Evolutionary conservation across 2,329 filamentous ascomycete genomes (phyloP), one percentile per base, ranked within the genome.

Genomic region (Venturia nashicola): DNA sequence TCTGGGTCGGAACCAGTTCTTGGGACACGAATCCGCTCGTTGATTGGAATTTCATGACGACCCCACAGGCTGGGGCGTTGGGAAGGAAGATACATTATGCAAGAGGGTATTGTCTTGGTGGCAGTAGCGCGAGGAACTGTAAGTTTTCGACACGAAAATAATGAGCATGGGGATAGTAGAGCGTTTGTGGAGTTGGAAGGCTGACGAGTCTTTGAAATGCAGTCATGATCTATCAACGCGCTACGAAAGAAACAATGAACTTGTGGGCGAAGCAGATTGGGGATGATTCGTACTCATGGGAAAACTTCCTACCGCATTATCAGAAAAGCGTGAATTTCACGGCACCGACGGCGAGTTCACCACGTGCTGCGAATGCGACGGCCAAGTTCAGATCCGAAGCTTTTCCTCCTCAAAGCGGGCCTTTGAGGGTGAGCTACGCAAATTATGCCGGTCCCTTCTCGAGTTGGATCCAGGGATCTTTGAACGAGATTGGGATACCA

Each of bases 231-330:
- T 62, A 60, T 36, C 51, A 63, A n/a, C 64, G 64, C n/a, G 61
- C 48, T 27, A 44, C 61, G 23, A 48, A 34, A 23, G 61, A 44
- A 4, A 48, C 61, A 1, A 65, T 65, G 39, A 43, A 64, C 23
- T 3, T 43, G 40, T 74, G 71, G 73, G 71, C 71, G 0, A 67
- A 73, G 40, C 16, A 67, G 0, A 70, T 74, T 1, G 72, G 68
- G 5, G 73, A 75, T 60, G 62, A 70, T n/a, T 70, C 67, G 51
- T 75, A 70, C 61, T 69, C 65, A 0, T 74, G 69, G 44, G 70
- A 72, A 9, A 69, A 68, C 5, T 8, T 74, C 4, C 65, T 71
- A 0, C 70, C 69, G 1, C 73, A 70, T 63, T 75, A 72, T 65
- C 68, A 72, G 48, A 69, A 68, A 44, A 61, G 68, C 9, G 65